phyloP scores from a whole-genome alignment of 2,329 filamentous ascomycete species.

The Zymoseptoria tritici region DNA sequence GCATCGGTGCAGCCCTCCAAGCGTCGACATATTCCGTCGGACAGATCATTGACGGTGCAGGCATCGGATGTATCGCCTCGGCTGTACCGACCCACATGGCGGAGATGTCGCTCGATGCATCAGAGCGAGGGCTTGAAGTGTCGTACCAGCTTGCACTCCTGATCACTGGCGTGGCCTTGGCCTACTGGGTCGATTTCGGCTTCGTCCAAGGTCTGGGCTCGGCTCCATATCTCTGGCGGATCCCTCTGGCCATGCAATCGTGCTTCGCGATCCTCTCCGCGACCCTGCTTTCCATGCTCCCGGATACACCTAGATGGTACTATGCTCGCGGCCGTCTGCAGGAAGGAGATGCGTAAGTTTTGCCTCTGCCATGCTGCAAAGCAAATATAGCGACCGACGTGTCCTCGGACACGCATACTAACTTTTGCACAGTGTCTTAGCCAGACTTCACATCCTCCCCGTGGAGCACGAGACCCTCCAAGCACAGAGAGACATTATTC shows the following conservation, averaged over 20 bases:
- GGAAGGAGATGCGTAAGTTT: too few species aligned
- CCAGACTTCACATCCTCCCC: not conserved
- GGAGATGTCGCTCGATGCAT: slow-evolving; percentile 26
- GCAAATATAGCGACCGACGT: slow-evolving; percentile 3
- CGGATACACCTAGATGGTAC: too few species aligned
- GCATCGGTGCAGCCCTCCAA: slow-evolving; percentile 40
- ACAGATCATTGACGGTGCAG: slow-evolving; percentile 44
- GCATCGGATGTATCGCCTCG: slow-evolving; percentile 32
- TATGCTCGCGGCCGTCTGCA: too few species aligned
- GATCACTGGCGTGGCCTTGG: slow-evolving; percentile 35
- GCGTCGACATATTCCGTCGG: slow-evolving; percentile 37
- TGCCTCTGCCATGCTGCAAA: not conserved
- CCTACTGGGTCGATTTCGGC: slow-evolving; percentile 22
- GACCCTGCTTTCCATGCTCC: too few species aligned
- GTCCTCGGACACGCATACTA: slow-evolving; percentile 4
- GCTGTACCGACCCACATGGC: slow-evolving; percentile 24
- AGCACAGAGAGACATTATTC: not conserved
- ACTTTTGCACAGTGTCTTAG: slow-evolving; percentile 19
- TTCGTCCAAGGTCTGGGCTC: not conserved
- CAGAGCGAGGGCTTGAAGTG: slow-evolving; percentile 26
- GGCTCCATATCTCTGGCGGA: too few species aligned
- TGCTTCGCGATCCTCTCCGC: too few species aligned
- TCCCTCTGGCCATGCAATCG: too few species aligned
- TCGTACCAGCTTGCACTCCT: slow-evolving; percentile 22
- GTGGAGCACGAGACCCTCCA: not conserved